Base-by-base conservation (phyloP, 2,329 filamentous ascomycete genomes). In the Phialophora expanda region DNA sequence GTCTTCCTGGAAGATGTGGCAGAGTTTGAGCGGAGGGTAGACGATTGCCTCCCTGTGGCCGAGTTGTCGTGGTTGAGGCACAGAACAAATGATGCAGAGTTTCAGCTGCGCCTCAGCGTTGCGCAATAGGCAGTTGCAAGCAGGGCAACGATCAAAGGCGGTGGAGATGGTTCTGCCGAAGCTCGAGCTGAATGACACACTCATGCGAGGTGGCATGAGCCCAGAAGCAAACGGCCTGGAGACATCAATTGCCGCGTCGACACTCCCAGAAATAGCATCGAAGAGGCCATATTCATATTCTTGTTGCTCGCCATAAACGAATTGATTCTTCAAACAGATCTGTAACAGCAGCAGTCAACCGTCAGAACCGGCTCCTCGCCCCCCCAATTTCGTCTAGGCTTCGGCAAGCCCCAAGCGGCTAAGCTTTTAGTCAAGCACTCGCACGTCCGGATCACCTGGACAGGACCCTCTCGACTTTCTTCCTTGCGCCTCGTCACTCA, bases 21-120 rank as follows among this genome's bases (percentile, higher is more conserved):
- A 44, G 38, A 44, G 17, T 3, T n/a, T n/a, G 14, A 44, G 38
- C 2, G 5, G 7, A n/a, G 7, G 38, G 12, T n/a, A 44, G 17
- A 17, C 38, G 38, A 44, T 44, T n/a, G 38, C 38, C 17, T n/a
- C 38, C 20, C 7, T 28, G 53, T 32, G 53, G 28, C n/a, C 8
- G 26, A 4, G 8, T 11, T 3, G 6, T 11, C 8, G 28, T 32
- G n/a, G 26, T 28, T 55, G 48, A 48, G 44, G 22, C 44, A 7
- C 44, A 22, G 44, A 9, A 53, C 38, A 44, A 44, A 44, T n/a
- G 24, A 55, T 11, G 28, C 4, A 6, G 22, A 24, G 53, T 48
- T 54, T 64, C 62, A 64, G 62, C 62, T 64, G 62, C 55, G 62
- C 61, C 61, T 51, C 38, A 4, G 38, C 48, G 4, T 62, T 62